phyloP scores from a whole-genome alignment of 2,329 filamentous ascomycete genomes.

The Oidium heveae region DNA sequence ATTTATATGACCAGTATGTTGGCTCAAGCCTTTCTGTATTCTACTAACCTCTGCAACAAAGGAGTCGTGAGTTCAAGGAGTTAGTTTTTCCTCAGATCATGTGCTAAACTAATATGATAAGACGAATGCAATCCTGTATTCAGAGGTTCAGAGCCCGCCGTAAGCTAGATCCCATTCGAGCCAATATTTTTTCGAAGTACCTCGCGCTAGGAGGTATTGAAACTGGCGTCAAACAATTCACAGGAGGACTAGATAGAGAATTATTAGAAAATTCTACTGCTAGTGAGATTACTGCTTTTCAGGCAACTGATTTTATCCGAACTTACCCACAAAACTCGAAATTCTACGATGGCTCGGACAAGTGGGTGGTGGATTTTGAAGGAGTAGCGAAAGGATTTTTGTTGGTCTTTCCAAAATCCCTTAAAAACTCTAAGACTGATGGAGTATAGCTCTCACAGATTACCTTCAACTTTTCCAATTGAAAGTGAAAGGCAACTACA shows the following conservation, averaged over 20 bases:
- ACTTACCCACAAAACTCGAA: constrained; percentile 15
- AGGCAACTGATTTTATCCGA: constrained; percentile 34
- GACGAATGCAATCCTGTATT: constrained; percentile 66
- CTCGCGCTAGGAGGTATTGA: constrained; percentile 65
- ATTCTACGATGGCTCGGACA: constrained; percentile 26
- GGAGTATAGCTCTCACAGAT: no score
- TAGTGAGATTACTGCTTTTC: constrained; percentile 36
- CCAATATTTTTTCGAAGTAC: constrained; percentile 51
- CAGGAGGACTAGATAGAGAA: constrained; percentile 28
- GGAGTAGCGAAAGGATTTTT: constrained; percentile 56
- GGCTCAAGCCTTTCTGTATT: background rate
- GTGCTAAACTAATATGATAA: constrained; percentile 5
- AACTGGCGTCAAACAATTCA: constrained; percentile 31
- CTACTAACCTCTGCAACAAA: constrained; percentile 17
- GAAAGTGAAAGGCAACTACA: constrained; percentile 26
- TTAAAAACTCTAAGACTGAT: no score
- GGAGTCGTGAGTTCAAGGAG: constrained; percentile 27
- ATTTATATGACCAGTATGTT: constrained; percentile 41
- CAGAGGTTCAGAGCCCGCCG: constrained; percentile 57
- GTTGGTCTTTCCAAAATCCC: no score
- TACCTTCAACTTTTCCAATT: constrained; percentile 25
- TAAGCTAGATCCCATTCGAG: constrained; percentile 38
- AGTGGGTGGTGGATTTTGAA: constrained; percentile 61
- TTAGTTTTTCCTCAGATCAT: constrained; percentile 13
- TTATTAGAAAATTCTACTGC: constrained; percentile 35